Base-by-base conservation (phyloP, 257 asterid genomes). In the Solanum gracilifrons region DNA sequence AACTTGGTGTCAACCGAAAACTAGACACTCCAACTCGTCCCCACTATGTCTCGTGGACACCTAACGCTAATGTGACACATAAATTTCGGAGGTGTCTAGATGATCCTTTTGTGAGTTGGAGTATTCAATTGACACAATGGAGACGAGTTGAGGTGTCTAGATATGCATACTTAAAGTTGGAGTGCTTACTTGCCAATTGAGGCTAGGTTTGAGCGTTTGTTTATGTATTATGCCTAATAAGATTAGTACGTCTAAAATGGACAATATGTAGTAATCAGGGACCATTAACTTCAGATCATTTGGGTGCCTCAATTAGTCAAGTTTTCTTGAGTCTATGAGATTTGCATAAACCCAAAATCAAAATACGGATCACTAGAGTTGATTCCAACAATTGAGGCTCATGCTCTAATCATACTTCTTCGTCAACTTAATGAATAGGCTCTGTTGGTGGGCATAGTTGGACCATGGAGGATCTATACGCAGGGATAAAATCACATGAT, bases 51-150 rank as follows among this genome's bases (percentile, higher is more conserved):
- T n/a, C 4, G 7, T 62, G 32, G 71, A n/a, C 71, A 62, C 71
- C 0, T 11, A 0, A 62, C 15, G 32, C 32, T 62, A 10, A n/a
- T 0, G 16, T 0, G 0, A 0, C 32, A n/a, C 71, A 62, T n/a
- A 62, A 62, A 23, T n/a, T 62, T 62, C 0, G 16, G 0, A n/a
- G 0, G 31, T 62, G 71, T 62, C 71, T 1, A 62, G 25, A 58
- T 3, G 66, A 58, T 55, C 64, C 0, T 55, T 18, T 55, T 58
- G 66, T 20, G 66, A 58, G 66, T 58, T 58, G 66, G 25, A 58
- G 66, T 58, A 58, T 58, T 21, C 13, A 58, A 21, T 0, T 7
- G 66, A 58, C 66, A 43, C 27, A 58, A 21, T 58, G 25, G 66
- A 58, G 66, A 58, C 58, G 27, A 58, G 66, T 58, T 58, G 71